phyloP scores from a whole-genome alignment of 176 grass and related monocot genomes.

The Metroxylon sagu region DNA sequence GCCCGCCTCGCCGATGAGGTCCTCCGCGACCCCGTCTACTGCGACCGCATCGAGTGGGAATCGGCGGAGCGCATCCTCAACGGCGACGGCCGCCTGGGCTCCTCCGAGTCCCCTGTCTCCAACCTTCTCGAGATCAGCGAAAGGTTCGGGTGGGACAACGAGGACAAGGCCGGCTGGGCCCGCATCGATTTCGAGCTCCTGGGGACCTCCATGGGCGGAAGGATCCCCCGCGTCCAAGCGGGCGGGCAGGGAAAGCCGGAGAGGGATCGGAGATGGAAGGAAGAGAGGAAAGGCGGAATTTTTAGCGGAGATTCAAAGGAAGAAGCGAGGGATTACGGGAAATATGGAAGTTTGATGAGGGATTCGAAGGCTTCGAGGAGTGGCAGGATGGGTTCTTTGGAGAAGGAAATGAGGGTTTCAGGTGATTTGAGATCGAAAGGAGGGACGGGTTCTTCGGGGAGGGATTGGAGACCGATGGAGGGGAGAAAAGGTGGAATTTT shows the following conservation, averaged over 20 bases:
- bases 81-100: conserved; percentile 23
- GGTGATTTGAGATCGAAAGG: background rate
- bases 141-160: conserved; percentile 50
- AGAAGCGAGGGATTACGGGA: background rate
- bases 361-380: too few relatives aligned
- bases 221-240: conserved; percentile 34
- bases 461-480: too few relatives aligned
- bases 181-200: conserved; percentile 41
- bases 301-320: background rate
- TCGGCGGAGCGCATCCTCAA: conserved; percentile 41
- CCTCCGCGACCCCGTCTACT: conserved; percentile 40
- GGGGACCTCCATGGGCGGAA: conserved; percentile 50
- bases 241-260: background rate
- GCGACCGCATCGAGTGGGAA: conserved; percentile 57
- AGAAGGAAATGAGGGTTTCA: too few relatives aligned
- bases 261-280: background rate
- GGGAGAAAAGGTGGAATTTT: too few relatives aligned
- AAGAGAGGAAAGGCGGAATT: background rate
- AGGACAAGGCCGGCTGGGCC: conserved; percentile 41
- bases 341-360: too few relatives aligned
- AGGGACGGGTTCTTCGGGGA: background rate
- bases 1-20: conserved; percentile 34
- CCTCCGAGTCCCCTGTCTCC: conserved; percentile 7
- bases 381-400: too few relatives aligned
- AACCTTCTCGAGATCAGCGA: conserved; percentile 46